Conservation (phyloP, 768 basidiomycete species). For the Hydnum rufescens region DNA sequence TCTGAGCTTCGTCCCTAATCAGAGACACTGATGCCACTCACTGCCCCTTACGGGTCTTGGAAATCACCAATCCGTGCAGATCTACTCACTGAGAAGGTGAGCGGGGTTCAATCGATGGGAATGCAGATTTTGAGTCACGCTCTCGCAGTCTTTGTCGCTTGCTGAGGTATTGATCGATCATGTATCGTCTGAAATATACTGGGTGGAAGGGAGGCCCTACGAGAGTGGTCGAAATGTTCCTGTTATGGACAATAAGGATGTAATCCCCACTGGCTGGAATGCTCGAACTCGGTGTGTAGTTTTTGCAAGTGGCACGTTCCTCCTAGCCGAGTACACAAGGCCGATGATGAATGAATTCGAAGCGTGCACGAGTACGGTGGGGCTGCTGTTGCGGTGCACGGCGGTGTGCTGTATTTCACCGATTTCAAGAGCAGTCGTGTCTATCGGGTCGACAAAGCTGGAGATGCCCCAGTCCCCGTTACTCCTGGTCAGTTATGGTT, state of each 20-base stretch:
- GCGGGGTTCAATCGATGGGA: slow-evolving; percentile 6
- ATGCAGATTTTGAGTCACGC: neutral
- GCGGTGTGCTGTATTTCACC: slow-evolving; percentile 37
- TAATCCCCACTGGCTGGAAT: slow-evolving; percentile 35
- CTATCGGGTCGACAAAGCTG: slow-evolving; percentile 20
- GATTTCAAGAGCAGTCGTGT: slow-evolving; percentile 33
- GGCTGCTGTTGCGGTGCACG: slow-evolving; percentile 32
- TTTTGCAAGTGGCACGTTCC: neutral
- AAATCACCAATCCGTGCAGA: slow-evolving; percentile 35
- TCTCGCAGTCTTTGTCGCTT: slow-evolving; percentile 16
- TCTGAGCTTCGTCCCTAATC: no score
- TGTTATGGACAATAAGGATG: slow-evolving; percentile 33
- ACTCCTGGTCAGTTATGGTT: slow-evolving; percentile 46
- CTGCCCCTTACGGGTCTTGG: slow-evolving; percentile 47
- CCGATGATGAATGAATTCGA: no score
- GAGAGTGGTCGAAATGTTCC: slow-evolving; percentile 37
- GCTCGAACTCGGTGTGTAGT: slow-evolving; percentile 21
- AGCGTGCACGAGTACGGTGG: slow-evolving; percentile 60
- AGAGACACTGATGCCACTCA: neutral
- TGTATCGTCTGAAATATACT: slow-evolving; percentile 25
- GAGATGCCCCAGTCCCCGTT: slow-evolving; percentile 25
- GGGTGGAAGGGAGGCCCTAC: slow-evolving; percentile 38
- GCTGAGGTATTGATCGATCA: slow-evolving; percentile 35
- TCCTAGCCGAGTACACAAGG: neutral
- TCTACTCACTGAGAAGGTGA: slow-evolving; percentile 28